Base-by-base conservation (phyloP, 352 stramenopile species). In the Phytophthora quininea region DNA sequence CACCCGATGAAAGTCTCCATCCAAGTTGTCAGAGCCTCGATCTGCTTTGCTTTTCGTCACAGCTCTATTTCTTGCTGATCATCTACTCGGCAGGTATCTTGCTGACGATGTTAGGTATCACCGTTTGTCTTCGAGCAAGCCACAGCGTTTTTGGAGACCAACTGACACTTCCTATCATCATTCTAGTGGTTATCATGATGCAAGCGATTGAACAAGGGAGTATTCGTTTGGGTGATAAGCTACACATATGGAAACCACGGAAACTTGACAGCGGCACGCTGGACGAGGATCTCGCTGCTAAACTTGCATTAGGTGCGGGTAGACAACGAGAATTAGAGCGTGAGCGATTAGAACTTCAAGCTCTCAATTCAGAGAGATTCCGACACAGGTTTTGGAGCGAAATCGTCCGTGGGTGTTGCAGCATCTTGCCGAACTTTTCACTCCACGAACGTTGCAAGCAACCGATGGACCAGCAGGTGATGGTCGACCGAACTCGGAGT, bases 341-440 rank as follows among this genome's bases (percentile, higher is more conserved):
- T 57, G 97, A 99, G 71, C 83, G 96, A 5, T 81, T 99, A 43
- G 97, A 99, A 69, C 79, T 99, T 14, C 87, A 98, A 53, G 96
- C 95, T 19, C 84, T 99, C 64, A 99, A 99, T 77, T 98, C 90
- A 67, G 96, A 99, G 70, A 79, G 92, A 12, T 99, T 99, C 73
- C 85, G 96, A 10, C 95, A 98, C 63, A 88, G 97, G 11, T 99
- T 99, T 82, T 99, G 37, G 96, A 99, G 48, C 91, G 96, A 48
- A 99, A 99, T 75, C 82, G 93, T 0, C 96, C 97, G 19, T 99
- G 97, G 97, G 93, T 99, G 30, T 70, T 99, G 14, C 94, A 99
- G 63, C 97, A 99, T 74, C 79, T 99, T 14, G 89, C 95, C 1
- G 96, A 99, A 68, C 79, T 99, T 19, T 93, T 99, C 53, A 99